Percentiles rank a stretch among this genome's conserved stretches.
Evolutionary conservation across 176 grass and related monocot species (phyloP).

Genomic region (Rhynchospora pubera): DNA sequence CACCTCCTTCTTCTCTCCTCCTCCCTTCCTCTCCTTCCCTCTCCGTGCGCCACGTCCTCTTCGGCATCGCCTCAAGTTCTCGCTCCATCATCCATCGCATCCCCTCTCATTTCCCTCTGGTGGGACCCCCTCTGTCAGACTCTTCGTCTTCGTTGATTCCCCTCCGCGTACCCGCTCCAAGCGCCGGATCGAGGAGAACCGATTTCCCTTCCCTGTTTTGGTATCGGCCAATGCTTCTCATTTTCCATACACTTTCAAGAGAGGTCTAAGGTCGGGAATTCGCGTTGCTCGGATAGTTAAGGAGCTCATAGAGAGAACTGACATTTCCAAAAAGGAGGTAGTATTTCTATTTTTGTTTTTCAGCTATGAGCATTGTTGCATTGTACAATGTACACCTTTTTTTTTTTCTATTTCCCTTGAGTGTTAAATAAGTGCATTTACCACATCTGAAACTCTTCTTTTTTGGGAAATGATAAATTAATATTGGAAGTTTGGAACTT

Average conservation of each 20-base stretch:
- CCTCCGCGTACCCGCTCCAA: not conserved
- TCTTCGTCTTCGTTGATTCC: slow-evolving; percentile 61
- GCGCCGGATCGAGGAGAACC: not conserved
- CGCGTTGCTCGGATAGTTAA: slow-evolving; percentile 81
- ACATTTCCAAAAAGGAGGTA: slow-evolving; percentile 21
- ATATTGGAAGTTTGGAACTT: not conserved
- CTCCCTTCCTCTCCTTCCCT: not conserved
- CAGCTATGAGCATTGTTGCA: not conserved
- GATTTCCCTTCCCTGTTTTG: slow-evolving; percentile 21
- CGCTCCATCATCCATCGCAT: slow-evolving; percentile 39
- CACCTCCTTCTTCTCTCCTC: not conserved
- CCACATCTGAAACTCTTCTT: not conserved
- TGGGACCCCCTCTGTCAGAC: slow-evolving; percentile 37
- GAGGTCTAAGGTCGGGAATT: slow-evolving; percentile 64
- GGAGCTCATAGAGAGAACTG: slow-evolving; percentile 43
- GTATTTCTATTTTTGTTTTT: not conserved
- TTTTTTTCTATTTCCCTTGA: not conserved
- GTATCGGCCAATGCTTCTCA: slow-evolving; percentile 52
- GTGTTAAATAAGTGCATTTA: no score
- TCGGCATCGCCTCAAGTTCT: slow-evolving; percentile 64
- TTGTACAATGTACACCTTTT: not conserved
- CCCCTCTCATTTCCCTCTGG: slow-evolving; percentile 63
- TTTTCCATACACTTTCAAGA: slow-evolving; percentile 68
- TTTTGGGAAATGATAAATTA: not conserved
- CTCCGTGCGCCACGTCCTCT: slow-evolving; percentile 56